Evolutionary conservation across 2,329 filamentous ascomycete species (phyloP).

Genomic region (Sporothrix inflata): DNA sequence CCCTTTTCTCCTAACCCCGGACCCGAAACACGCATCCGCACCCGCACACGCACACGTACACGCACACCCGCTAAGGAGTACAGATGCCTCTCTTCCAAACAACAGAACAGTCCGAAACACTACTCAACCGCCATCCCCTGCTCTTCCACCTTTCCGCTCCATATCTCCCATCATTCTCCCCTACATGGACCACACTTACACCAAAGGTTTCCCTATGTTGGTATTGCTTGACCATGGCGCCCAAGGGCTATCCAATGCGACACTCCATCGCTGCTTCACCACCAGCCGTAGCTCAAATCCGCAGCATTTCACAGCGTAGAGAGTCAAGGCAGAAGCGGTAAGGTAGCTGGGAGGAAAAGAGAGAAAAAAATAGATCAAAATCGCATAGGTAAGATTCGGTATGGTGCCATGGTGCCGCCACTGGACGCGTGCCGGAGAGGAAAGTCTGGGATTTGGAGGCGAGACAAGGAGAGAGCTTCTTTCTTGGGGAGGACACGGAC

Average conservation of each 20-base stretch:
- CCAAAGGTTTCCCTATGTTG: slow-evolving; percentile 8
- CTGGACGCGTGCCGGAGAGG: not conserved
- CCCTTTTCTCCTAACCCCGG: slow-evolving; percentile 8
- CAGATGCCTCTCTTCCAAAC: not conserved
- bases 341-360: not conserved
- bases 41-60: not conserved
- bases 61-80: not conserved
- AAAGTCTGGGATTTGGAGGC: not conserved
- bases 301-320: not conserved
- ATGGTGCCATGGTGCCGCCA: not conserved
- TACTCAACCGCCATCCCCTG: not conserved
- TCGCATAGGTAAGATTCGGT: not conserved
- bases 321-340: not conserved
- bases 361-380: not conserved
- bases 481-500: slow-evolving; percentile 2
- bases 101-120: not conserved
- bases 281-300: not conserved
- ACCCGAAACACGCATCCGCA: not conserved
- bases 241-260: slow-evolving; percentile 22
- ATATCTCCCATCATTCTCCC: not conserved
- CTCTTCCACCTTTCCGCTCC: not conserved
- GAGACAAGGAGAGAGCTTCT: not conserved
- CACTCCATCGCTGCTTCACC: not conserved
- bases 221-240: not conserved
- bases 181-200: not conserved